A percentile compares a stretch with the other conserved stretches of the same genome.
Evolutionary conservation across 345 rosid genomes (phyloP).

Genomic region (Eucalyptus pauciflora): DNA sequence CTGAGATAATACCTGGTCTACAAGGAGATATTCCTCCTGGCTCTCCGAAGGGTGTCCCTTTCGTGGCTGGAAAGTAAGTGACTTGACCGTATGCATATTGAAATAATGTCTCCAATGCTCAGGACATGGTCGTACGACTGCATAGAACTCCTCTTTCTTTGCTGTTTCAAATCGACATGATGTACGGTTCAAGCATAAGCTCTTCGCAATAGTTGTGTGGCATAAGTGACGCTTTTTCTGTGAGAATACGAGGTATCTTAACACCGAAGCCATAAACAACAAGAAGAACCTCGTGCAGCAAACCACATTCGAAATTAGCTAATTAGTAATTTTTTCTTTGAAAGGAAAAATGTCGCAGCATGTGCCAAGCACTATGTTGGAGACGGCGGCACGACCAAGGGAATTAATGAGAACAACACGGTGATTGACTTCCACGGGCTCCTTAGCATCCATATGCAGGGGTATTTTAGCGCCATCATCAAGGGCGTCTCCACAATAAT

Average conservation of each 20-base stretch:
- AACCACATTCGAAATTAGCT: neutral
- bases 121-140: neutral
- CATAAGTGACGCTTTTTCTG: neutral
- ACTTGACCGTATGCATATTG: neutral
- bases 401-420: conserved; percentile 58
- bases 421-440: conserved; percentile 19
- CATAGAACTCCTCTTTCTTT: neutral
- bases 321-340: neutral
- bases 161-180: neutral
- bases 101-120: neutral
- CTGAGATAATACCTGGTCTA: conserved; percentile 47
- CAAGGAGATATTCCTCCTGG: conserved; percentile 46
- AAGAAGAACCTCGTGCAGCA: neutral
- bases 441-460: conserved; percentile 55
- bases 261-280: neutral
- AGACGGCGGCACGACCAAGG: conserved; percentile 65
- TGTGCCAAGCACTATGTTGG: conserved; percentile 84
- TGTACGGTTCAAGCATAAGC: neutral
- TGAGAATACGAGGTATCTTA: neutral
- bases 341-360: conserved; percentile 53
- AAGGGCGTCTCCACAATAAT: conserved; percentile 66
- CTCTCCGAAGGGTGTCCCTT: conserved; percentile 37
- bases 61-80: conserved; percentile 46
- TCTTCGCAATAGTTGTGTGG: neutral
- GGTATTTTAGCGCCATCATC: conserved; percentile 22